Conservation (phyloP, 2,329 filamentous ascomycete species). For the Ceratocystis cacaofunesta region DNA sequence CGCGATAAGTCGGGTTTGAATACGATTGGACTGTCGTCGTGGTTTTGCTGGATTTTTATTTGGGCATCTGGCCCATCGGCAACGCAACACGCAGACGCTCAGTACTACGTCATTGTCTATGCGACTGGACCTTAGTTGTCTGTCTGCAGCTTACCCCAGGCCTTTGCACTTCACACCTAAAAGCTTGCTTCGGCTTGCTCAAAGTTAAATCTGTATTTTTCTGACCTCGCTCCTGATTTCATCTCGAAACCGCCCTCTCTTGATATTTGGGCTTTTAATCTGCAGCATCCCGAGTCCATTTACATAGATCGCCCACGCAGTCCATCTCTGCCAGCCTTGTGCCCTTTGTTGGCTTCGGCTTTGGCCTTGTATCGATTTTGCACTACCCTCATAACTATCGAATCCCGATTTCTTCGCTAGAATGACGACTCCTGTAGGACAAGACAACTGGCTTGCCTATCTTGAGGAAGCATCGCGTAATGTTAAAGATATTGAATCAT, state of each 20-base stretch:
- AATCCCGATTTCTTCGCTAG: background rate
- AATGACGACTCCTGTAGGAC: conserved; percentile 43
- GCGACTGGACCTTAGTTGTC: background rate
- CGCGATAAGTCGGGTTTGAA: background rate
- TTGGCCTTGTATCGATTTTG: background rate
- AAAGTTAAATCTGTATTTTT: background rate
- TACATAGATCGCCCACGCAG: background rate
- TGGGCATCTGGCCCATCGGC: background rate
- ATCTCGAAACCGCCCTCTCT: background rate
- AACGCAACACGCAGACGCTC: background rate
- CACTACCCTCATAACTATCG: background rate
- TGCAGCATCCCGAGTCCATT: background rate
- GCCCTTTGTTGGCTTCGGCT: background rate
- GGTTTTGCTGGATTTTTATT: background rate
- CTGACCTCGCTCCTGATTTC: background rate
- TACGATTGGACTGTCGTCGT: background rate
- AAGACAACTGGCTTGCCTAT: conserved; percentile 64
- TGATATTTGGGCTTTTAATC: background rate
- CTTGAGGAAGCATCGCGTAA: conserved; percentile 54
- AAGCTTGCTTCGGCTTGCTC: background rate
- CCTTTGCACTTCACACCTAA: background rate
- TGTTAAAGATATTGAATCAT: conserved; percentile 48
- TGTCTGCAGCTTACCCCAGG: background rate
- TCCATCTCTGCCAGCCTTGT: background rate
- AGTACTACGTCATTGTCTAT: conserved; percentile 4